Percentiles rank a stretch among this genome's conserved stretches.
These are phyloP conservation scores for Ophiocordyceps polyrhachis-furcata DNA, from an alignment of 2,329 filamentous ascomycete genomes.

Conservation along the genomic window DNA sequence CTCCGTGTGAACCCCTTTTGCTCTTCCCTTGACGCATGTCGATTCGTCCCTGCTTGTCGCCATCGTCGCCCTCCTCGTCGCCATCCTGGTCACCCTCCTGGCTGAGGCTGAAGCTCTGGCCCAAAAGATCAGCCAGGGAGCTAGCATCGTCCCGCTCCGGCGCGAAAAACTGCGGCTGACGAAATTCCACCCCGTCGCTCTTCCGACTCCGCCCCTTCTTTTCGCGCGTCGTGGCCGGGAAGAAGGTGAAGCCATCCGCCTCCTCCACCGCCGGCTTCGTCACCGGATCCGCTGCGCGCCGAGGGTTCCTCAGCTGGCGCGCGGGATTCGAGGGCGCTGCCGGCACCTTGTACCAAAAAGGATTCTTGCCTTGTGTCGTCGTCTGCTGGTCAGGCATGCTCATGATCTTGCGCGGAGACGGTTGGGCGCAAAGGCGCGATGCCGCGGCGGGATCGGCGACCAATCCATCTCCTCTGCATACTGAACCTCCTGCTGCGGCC, in stretches of 20 bases:
- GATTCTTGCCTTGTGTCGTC: slow-evolving; percentile 19
- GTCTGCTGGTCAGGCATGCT: slow-evolving; percentile 26
- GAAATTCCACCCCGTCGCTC: slow-evolving; percentile 24
- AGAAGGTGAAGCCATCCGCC: slow-evolving; percentile 31
- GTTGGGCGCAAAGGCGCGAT: slow-evolving; percentile 34
- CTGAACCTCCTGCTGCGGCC: slow-evolving; percentile 7
- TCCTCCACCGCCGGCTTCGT: slow-evolving; percentile 26
- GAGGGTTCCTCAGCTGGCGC: slow-evolving; percentile 41
- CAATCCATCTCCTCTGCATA: slow-evolving; percentile 54
- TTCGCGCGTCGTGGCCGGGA: slow-evolving; percentile 7
- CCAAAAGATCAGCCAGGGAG: slow-evolving; percentile 24
- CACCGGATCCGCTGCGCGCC: slow-evolving; percentile 32
- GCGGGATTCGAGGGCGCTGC: slow-evolving; percentile 49
- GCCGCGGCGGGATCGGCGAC: slow-evolving; percentile 39
- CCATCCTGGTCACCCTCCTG: slow-evolving; percentile 7
- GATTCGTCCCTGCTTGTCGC: no score
- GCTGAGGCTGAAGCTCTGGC: slow-evolving; percentile 22
- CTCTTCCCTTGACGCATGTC: background rate
- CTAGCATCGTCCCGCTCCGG: slow-evolving; percentile 20
- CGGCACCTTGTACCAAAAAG: slow-evolving; percentile 55
- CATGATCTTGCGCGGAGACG: slow-evolving; percentile 19
- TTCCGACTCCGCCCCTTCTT: slow-evolving; percentile 3
- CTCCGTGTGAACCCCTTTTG: no score
- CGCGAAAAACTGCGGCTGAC: slow-evolving; percentile 43
- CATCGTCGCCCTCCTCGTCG: background rate